A percentile compares a stretch with the other conserved stretches of the same genome.
These are phyloP conservation scores for Dentiscutata heterogama DNA, from an alignment of 371 early-diverging fungal genomes.

Conservation along the genomic window DNA sequence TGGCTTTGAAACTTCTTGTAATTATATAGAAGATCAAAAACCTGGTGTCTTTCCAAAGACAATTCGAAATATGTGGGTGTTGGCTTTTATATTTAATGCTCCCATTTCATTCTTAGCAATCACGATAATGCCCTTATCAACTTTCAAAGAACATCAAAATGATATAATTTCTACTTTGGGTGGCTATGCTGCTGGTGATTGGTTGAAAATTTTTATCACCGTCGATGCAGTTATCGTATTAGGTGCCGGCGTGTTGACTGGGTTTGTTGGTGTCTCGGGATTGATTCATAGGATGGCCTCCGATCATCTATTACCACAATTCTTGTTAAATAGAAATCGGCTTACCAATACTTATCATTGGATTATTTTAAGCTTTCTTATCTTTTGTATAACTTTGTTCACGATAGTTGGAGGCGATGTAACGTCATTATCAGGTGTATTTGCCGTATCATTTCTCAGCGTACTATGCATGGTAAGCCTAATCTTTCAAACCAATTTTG, in stretches of 20 bases:
- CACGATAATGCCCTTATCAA: conserved; percentile 59
- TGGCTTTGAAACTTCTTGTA: conserved; percentile 62
- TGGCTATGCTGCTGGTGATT: conserved; percentile 56
- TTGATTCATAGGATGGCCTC: conserved; percentile 63
- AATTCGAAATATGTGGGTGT: conserved; percentile 67
- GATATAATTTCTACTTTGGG: conserved; percentile 60
- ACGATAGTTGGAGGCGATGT: conserved; percentile 59
- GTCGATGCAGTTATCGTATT: conserved; percentile 70
- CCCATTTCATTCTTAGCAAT: conserved; percentile 58
- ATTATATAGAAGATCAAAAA: conserved; percentile 67
- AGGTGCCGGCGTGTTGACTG: conserved; percentile 69
- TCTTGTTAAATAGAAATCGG: conserved; percentile 58
- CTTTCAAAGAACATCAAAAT: conserved; percentile 55
- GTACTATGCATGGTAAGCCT: conserved; percentile 52
- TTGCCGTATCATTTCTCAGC: conserved; percentile 64
- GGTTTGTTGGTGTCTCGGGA: conserved; percentile 65
- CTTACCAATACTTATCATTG: conserved; percentile 62
- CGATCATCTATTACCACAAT: conserved; percentile 63
- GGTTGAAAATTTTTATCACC: conserved; percentile 60
- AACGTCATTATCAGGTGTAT: conserved; percentile 63
- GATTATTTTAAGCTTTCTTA: conserved; percentile 61
- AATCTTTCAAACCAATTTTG: not conserved
- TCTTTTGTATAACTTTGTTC: conserved; percentile 59
- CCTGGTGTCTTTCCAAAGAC: conserved; percentile 66
- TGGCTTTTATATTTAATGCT: conserved; percentile 59